Evolutionary conservation across 2,329 filamentous ascomycete genomes (phyloP), one percentile per base, ranked within the genome.

Genomic region (Ascomycota sp.): DNA sequence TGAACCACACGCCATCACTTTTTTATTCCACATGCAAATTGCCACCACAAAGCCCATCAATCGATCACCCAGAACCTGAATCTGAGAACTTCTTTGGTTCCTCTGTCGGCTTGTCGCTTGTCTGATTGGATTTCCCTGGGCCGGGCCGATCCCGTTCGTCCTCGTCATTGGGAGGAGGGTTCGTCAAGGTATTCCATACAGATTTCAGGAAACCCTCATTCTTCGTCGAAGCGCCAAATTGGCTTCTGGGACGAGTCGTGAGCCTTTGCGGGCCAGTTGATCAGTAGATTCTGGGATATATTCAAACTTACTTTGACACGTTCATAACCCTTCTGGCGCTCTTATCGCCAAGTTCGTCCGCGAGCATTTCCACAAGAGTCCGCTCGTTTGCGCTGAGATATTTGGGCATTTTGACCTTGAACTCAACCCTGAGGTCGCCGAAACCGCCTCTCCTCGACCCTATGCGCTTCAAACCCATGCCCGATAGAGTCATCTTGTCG

Each of bases 321-420:
- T 91, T 86, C 83, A 98, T 95, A 36, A 92, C 71, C 31, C 89
- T 68, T 59, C 81, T 89, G 27, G 89, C 89, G 25, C 71, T 81
- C 61, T 84, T 83, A 55, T 98, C 89, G 29, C 70, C 76, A 72
- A 98, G 77, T 59, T 98, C 89, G 46, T 98, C 84, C 6, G 89
- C 89, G 41, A 98, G 69, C 71, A 95, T 86, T 59, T 98, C 89
- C 31, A 92, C 59, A 38, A 98, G 78, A 1, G 81, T 91, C 35
- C 89, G 69, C 60, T 98, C 84, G 57, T 92, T 95, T 31, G 77
- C 69, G 35, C 69, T 82, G 41, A 98, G 64, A 47, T 86, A 93
- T 58, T 92, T 95, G 31, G 89, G 89, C 81, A 95, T 92, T 35
- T 69, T 62, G 31, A 98, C 80, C 53, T 82, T 82, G 66, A 92